Percentiles rank a stretch among this genome's conserved stretches.
phyloP scores from a whole-genome alignment of 2,329 filamentous ascomycete genomes.

The Dactylellina sp. region DNA sequence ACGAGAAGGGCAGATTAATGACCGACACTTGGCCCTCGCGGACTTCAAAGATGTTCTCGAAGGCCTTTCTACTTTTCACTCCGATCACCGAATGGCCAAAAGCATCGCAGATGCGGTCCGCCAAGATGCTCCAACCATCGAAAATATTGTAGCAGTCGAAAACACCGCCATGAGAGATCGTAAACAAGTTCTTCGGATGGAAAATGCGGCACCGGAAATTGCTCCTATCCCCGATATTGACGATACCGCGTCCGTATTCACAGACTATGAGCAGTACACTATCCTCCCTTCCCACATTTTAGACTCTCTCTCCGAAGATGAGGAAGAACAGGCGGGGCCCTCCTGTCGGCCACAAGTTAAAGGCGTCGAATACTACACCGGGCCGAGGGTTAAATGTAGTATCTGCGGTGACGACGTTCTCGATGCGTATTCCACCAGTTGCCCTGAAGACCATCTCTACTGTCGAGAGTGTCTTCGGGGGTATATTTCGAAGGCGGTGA shows the following conservation, averaged over 20 bases:
- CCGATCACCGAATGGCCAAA: constrained; percentile 37
- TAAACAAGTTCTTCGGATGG: constrained; percentile 31
- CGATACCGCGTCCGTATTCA: constrained; percentile 23
- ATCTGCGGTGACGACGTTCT: constrained; percentile 20
- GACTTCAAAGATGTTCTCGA: constrained; percentile 28
- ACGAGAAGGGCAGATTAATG: constrained; percentile 2
- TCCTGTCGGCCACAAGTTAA: constrained; percentile 12
- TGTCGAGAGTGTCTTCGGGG: constrained; percentile 28
- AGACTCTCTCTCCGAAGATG: neutral
- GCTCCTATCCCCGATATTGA: neutral
- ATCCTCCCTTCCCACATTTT: neutral
- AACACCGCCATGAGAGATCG: constrained; percentile 18
- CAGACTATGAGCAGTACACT: constrained; percentile 25
- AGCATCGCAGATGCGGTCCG: constrained; percentile 35
- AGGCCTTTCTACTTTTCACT: constrained; percentile 21
- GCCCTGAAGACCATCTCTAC: constrained; percentile 23
- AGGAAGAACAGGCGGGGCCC: constrained; percentile 8
- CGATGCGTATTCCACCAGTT: neutral
- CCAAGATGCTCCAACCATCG: constrained; percentile 23
- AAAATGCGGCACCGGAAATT: neutral
- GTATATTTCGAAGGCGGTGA: constrained; percentile 28
- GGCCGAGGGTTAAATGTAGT: constrained; percentile 22
- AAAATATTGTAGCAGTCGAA: constrained; percentile 16
- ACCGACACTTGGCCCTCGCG: constrained; percentile 27
- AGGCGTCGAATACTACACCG: constrained; percentile 16